These are phyloP conservation scores for Chalaropsis thielavioides DNA, from an alignment of 2,329 filamentous ascomycete species.

Conservation along the genomic window DNA sequence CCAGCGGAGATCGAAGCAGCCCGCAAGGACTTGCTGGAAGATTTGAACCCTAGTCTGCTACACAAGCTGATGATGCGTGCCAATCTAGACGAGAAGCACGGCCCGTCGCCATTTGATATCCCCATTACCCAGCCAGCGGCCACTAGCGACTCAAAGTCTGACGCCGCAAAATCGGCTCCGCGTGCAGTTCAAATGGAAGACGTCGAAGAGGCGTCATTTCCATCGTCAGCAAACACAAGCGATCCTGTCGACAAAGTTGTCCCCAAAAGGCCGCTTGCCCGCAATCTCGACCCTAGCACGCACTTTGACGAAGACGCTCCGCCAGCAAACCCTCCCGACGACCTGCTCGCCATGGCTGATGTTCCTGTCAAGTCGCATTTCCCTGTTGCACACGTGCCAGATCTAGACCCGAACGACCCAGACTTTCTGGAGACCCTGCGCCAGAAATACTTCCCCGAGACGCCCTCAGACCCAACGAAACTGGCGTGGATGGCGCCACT, in stretches of 20 bases:
- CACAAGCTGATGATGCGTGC: constrained; percentile 63
- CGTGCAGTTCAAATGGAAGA: constrained; percentile 27
- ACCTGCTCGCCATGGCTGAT: constrained; percentile 31
- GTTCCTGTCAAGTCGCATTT: constrained; percentile 42
- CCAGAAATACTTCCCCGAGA: constrained; percentile 81
- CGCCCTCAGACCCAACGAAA: constrained; percentile 70
- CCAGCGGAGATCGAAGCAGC: constrained; percentile 67
- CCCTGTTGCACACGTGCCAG: constrained; percentile 42
- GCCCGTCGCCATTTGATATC: constrained; percentile 31
- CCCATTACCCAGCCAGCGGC: constrained; percentile 9
- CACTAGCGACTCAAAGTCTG: constrained; percentile 1
- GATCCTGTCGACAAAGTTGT: background rate
- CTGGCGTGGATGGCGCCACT: constrained; percentile 80
- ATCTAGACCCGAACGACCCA: constrained; percentile 70
- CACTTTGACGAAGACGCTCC: constrained; percentile 31
- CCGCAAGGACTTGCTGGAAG: constrained; percentile 63
- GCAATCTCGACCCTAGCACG: constrained; percentile 18
- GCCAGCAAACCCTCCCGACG: constrained; percentile 28
- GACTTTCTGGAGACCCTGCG: constrained; percentile 76
- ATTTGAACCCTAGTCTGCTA: constrained; percentile 59
- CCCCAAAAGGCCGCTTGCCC: constrained; percentile 9
- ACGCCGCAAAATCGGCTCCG: constrained; percentile 17
- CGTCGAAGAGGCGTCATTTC: background rate
- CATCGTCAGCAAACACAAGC: background rate
- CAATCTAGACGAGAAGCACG: constrained; percentile 51